These are phyloP conservation scores for Taiozyma sp. DNA, from an alignment of 1,139 yeast species.

Conservation along the genomic window DNA sequence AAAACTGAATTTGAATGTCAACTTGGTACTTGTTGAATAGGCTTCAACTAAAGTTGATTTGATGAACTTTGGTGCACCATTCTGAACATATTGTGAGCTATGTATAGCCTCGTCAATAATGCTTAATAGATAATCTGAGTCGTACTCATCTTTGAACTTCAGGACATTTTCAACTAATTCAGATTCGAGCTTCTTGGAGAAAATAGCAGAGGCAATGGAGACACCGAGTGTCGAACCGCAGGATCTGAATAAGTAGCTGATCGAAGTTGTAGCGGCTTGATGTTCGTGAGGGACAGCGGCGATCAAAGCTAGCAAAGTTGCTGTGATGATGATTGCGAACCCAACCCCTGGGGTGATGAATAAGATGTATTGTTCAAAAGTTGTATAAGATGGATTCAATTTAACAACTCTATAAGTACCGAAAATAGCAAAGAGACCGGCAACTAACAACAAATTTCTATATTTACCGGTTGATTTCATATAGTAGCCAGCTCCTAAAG, in stretches of 20 bases:
- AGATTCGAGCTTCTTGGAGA: slow-evolving; percentile 35
- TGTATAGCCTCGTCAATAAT: slow-evolving; percentile 48
- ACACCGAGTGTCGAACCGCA: slow-evolving; percentile 72
- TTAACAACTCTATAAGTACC: slow-evolving; percentile 40
- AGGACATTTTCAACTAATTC: slow-evolving; percentile 24
- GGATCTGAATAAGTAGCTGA: slow-evolving; percentile 70
- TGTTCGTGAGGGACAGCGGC: slow-evolving; percentile 53
- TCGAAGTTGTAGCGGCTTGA: slow-evolving; percentile 70
- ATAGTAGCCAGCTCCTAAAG: slow-evolving; percentile 62
- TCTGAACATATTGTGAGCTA: slow-evolving; percentile 49
- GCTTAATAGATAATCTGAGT: slow-evolving; percentile 31
- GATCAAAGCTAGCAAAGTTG: slow-evolving; percentile 61
- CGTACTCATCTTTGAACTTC: slow-evolving; percentile 25
- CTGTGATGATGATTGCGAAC: slow-evolving; percentile 55
- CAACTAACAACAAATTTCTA: slow-evolving; percentile 40
- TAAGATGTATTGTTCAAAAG: slow-evolving; percentile 27
- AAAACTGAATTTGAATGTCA: slow-evolving; percentile 46
- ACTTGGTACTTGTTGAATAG: slow-evolving; percentile 45
- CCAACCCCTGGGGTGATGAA: slow-evolving; percentile 49
- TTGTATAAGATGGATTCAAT: slow-evolving; percentile 33
- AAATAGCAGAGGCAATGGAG: slow-evolving; percentile 60
- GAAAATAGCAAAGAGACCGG: slow-evolving; percentile 39
- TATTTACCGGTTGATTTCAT: slow-evolving; percentile 69
- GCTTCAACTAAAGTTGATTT: slow-evolving; percentile 40
- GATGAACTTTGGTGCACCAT: slow-evolving; percentile 42